Percentiles rank a stretch among this genome's conserved stretches.
phyloP scores from a whole-genome alignment of 148 eudicot species.

The Amaranthus hypochondriacus region DNA sequence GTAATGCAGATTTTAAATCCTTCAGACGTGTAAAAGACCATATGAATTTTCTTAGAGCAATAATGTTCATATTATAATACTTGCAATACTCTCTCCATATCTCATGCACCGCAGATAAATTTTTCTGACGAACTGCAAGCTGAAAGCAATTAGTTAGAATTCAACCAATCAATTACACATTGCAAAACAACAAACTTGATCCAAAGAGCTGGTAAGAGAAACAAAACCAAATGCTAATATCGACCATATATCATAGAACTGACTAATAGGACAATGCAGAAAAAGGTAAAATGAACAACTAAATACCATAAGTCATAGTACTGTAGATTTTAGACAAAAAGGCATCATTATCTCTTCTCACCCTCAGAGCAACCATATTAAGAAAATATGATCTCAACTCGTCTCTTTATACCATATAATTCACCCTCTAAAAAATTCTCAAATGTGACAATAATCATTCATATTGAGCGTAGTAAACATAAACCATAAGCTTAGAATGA shows the following conservation, averaged over 20 bases:
- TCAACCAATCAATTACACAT: constrained; percentile 2
- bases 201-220: background rate
- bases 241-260: background rate
- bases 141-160: constrained; percentile 42
- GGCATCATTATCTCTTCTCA: background rate
- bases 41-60: constrained; percentile 57
- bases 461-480: background rate
- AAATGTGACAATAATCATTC: background rate
- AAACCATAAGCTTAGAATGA: background rate
- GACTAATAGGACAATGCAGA: background rate
- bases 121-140: constrained; percentile 91
- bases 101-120: constrained; percentile 61
- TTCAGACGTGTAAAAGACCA: constrained; percentile 60
- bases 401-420: background rate
- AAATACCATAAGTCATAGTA: background rate
- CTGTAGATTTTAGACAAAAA: background rate
- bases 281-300: background rate
- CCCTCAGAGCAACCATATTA: background rate
- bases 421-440: background rate
- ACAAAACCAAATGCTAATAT: background rate
- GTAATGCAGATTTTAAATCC: constrained; percentile 62
- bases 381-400: background rate
- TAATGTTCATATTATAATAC: constrained; percentile 41
- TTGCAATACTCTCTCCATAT: constrained; percentile 68
- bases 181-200: constrained; percentile 6